These are phyloP conservation scores for Jaenimonas drosophilae DNA, from an alignment of 208 protist species.

Conservation along the genomic window DNA sequence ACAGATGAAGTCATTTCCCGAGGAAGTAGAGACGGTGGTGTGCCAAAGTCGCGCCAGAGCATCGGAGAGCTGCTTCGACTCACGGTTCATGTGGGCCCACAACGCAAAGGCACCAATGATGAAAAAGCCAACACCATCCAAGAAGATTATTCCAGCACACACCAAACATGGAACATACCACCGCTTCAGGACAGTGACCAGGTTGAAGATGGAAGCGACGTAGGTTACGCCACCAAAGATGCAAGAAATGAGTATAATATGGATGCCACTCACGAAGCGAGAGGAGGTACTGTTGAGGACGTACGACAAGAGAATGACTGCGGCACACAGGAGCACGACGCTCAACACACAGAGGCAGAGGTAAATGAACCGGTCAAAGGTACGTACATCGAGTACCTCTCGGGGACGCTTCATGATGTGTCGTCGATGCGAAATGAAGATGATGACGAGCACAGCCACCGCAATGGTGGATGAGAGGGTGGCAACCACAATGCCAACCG, in stretches of 20 bases:
- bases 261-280: conserved; percentile 13
- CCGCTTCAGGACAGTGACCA: conserved; percentile 20
- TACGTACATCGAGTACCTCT: conserved; percentile 28
- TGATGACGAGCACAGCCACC: conserved; percentile 8
- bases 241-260: conserved; percentile 15
- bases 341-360: conserved; percentile 5
- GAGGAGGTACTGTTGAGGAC: conserved; percentile 12
- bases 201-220: conserved; percentile 14
- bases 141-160: conserved; percentile 15
- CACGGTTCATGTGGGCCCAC: conserved; percentile 9
- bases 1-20: conserved; percentile 13
- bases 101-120: conserved; percentile 17
- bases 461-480: conserved; percentile 10
- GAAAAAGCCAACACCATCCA: conserved; percentile 20
- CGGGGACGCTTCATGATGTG: conserved; percentile 14
- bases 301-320: conserved; percentile 11
- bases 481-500: background rate
- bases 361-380: conserved; percentile 18
- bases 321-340: conserved; percentile 8
- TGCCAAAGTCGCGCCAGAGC: conserved; percentile 15
- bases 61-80: conserved; percentile 9
- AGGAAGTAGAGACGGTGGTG: background rate
- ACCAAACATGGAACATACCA: conserved; percentile 13
- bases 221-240: conserved; percentile 17
- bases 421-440: conserved; percentile 10